Conservation (phyloP, 768 basidiomycete genomes). For the Lentinula sp. region DNA sequence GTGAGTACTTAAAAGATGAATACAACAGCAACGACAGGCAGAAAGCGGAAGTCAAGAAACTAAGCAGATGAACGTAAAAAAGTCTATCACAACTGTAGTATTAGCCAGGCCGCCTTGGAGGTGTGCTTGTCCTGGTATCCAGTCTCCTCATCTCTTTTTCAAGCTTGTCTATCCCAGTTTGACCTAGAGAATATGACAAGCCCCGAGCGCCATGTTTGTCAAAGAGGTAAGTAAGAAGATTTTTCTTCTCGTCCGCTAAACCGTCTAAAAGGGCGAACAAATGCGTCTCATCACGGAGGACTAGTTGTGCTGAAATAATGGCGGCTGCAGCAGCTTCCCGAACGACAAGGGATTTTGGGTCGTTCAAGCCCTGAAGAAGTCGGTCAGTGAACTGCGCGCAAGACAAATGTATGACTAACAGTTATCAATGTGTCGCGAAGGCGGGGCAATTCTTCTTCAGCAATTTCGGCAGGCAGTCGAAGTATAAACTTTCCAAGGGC, state of each 20-base stretch:
- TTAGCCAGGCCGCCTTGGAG: conserved; percentile 29
- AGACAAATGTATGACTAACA: conserved; percentile 32
- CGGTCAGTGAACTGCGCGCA: neutral
- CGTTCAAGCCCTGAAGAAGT: conserved; percentile 55
- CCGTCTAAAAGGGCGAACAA: conserved; percentile 77
- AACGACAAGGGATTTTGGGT: conserved; percentile 66
- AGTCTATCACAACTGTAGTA: neutral
- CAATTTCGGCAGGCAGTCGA: conserved; percentile 73
- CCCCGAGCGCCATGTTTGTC: conserved; percentile 80
- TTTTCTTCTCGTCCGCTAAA: conserved; percentile 87
- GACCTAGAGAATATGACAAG: conserved; percentile 23
- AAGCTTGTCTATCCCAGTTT: conserved; percentile 59
- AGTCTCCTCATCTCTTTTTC: conserved; percentile 78
- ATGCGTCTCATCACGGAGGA: conserved; percentile 78
- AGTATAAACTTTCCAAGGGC: conserved; percentile 80
- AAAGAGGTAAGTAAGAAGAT: conserved; percentile 82
- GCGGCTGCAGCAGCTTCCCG: conserved; percentile 79
- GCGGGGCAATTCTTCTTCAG: conserved; percentile 83
- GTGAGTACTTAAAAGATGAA: neutral
- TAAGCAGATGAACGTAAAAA: neutral
- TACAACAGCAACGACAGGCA: neutral
- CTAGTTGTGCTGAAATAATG: conserved; percentile 80
- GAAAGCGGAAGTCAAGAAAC: neutral
- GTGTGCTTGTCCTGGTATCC: conserved; percentile 75
- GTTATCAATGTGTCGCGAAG: conserved; percentile 64